A percentile compares a stretch with the other conserved stretches of the same genome.
These are phyloP conservation scores for Puccinellia tenuiflora DNA, from an alignment of 176 grass and related monocot species.

Conservation along the genomic window DNA sequence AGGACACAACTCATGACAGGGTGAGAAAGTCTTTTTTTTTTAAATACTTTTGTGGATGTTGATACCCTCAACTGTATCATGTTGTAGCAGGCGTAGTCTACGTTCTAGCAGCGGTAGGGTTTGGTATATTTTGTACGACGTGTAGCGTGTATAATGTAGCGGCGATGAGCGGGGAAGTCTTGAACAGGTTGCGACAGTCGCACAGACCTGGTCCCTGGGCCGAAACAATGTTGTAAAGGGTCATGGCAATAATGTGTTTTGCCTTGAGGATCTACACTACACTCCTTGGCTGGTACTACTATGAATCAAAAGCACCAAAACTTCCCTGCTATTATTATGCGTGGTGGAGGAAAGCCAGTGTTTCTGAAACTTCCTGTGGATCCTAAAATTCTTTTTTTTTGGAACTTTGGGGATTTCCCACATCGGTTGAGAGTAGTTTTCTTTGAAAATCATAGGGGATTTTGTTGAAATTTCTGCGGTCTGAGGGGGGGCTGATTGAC, in stretches of 20 bases:
- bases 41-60: neutral
- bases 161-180: neutral
- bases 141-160: conserved; percentile 7
- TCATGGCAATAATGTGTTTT: conserved; percentile 8
- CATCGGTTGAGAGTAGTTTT: neutral
- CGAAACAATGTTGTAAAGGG: neutral
- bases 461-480: neutral
- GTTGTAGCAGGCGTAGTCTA: conserved; percentile 4
- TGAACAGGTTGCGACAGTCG: neutral
- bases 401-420: neutral
- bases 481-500: neutral
- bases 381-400: neutral
- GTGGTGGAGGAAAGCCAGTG: neutral
- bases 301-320: neutral
- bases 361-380: neutral
- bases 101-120: neutral
- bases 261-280: neutral
- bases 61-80: neutral
- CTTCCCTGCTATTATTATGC: neutral
- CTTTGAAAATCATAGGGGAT: neutral
- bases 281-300: neutral
- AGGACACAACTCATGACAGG: neutral
- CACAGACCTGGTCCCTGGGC: neutral
- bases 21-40: neutral
- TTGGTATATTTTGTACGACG: conserved; percentile 3